phyloP scores from a whole-genome alignment of 108 stramenopile genomes.

The Nitzschia inconspicua region DNA sequence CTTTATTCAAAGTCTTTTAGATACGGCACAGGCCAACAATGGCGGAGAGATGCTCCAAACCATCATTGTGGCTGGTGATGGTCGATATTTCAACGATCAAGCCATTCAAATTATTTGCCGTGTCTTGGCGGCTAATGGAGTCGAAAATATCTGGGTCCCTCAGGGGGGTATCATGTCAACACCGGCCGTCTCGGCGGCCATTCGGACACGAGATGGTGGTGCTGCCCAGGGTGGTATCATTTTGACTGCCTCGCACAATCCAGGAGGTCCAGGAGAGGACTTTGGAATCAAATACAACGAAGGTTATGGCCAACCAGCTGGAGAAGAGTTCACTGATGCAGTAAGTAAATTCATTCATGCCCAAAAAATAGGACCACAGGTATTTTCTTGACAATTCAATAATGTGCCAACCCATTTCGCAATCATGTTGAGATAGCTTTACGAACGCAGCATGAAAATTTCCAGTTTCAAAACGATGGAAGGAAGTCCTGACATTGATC shows the following conservation, averaged over 20 bases:
- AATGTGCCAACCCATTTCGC: background rate
- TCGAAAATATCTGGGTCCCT: constrained; percentile 88
- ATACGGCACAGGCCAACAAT: constrained; percentile 74
- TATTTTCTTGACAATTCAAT: background rate
- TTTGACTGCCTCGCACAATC: constrained; percentile 97
- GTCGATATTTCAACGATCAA: constrained; percentile 90
- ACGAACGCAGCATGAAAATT: constrained; percentile 62
- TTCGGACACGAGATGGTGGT: constrained; percentile 75
- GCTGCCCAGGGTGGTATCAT: constrained; percentile 85
- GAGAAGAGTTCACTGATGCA: constrained; percentile 92
- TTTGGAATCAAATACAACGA: constrained; percentile 98
- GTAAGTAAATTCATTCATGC: constrained; percentile 43
- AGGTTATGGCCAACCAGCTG: constrained; percentile 94
- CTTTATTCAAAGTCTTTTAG: constrained; percentile 95
- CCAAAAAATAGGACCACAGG: background rate
- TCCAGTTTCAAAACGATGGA: constrained; percentile 63
- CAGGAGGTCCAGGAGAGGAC: constrained; percentile 98
- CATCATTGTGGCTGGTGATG: constrained; percentile 86
- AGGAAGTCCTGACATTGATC: constrained; percentile 52
- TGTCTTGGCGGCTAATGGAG: constrained; percentile 89
- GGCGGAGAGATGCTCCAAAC: constrained; percentile 81
- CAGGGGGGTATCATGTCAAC: constrained; percentile 94
- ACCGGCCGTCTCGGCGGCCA: constrained; percentile 88
- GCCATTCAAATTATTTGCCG: constrained; percentile 93
- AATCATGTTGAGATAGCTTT: constrained; percentile 36